Percentiles rank a stretch among this genome's conserved stretches.
Evolutionary conservation across 768 basidiomycete species (phyloP).

Genomic region (Russula brevipes): DNA sequence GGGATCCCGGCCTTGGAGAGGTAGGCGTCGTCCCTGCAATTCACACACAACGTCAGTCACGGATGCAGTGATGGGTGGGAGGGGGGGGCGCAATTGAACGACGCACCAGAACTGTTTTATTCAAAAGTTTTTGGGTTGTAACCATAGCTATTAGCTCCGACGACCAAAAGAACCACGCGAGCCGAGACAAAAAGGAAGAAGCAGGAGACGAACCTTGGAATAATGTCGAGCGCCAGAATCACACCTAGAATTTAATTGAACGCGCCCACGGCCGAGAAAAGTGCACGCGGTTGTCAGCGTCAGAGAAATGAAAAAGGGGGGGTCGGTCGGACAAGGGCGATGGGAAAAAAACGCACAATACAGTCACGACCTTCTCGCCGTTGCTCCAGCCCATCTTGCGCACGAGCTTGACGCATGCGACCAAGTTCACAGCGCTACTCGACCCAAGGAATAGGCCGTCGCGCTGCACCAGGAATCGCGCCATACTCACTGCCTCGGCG

Average conservation of each 20-base stretch:
- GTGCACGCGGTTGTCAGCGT: slow-evolving; percentile 28
- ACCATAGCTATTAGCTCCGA: slow-evolving; percentile 1
- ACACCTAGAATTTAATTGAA: slow-evolving; percentile 38
- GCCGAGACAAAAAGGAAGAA: not conserved
- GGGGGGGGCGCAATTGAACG: too few relatives aligned
- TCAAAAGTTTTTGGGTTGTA: not conserved
- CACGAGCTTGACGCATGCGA: slow-evolving; percentile 82
- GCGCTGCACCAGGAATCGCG: slow-evolving; percentile 81
- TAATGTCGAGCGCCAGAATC: slow-evolving; percentile 91
- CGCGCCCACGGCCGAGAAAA: slow-evolving; percentile 27
- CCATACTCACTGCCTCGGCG: slow-evolving; percentile 93
- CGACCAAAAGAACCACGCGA: not conserved
- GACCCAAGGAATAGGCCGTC: slow-evolving; percentile 96
- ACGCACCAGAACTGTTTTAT: slow-evolving; percentile 46
- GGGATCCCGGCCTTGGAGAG: slow-evolving; percentile 40
- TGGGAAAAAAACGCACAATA: slow-evolving; percentile 53
- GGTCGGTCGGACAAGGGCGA: not conserved
- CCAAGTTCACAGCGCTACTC: slow-evolving; percentile 91
- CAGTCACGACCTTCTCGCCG: slow-evolving; percentile 75
- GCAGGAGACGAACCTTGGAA: slow-evolving; percentile 61
- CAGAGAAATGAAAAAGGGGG: not conserved
- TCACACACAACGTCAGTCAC: not conserved
- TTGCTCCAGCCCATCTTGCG: slow-evolving; percentile 63
- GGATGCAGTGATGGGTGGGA: not conserved
- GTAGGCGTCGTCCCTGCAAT: slow-evolving; percentile 51